Evolutionary conservation across 1,284 basidiomycete genomes (phyloP).

Genomic region (Malassezia obtusa): DNA sequence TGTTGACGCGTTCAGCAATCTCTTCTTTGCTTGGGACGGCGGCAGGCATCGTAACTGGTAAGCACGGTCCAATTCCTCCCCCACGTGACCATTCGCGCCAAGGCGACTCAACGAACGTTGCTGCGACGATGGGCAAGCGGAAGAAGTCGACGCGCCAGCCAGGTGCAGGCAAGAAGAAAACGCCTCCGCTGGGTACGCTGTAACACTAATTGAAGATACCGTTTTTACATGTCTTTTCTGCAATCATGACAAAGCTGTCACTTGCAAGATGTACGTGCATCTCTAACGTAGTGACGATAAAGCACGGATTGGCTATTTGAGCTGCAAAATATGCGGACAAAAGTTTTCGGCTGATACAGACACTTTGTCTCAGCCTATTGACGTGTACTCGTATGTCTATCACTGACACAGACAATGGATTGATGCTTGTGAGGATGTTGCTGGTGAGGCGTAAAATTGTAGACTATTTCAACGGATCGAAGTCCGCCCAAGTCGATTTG

Average conservation of each 20-base stretch:
- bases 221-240: conserved; percentile 61
- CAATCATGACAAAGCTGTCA: conserved; percentile 78
- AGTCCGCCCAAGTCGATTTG: conserved; percentile 8
- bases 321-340: conserved; percentile 45
- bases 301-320: conserved; percentile 31
- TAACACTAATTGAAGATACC: conserved; percentile 35
- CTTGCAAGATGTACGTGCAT: conserved; percentile 73
- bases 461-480: conserved; percentile 16
- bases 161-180: conserved; percentile 24
- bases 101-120: background rate
- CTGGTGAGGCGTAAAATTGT: conserved; percentile 35
- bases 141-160: conserved; percentile 35
- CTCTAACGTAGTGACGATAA: conserved; percentile 45
- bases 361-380: conserved; percentile 77
- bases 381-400: conserved; percentile 62
- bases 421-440: conserved; percentile 75
- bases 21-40: background rate
- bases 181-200: conserved; percentile 30
- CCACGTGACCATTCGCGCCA: conserved; percentile 12
- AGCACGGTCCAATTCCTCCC: background rate
- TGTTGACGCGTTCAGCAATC: background rate
- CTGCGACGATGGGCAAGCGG: conserved; percentile 35
- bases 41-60: background rate
- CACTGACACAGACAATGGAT: conserved; percentile 58
- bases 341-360: conserved; percentile 35